Evolutionary conservation across 164 flowering plant genomes (phyloP).

Genomic region (Umbilicus rupestris): DNA sequence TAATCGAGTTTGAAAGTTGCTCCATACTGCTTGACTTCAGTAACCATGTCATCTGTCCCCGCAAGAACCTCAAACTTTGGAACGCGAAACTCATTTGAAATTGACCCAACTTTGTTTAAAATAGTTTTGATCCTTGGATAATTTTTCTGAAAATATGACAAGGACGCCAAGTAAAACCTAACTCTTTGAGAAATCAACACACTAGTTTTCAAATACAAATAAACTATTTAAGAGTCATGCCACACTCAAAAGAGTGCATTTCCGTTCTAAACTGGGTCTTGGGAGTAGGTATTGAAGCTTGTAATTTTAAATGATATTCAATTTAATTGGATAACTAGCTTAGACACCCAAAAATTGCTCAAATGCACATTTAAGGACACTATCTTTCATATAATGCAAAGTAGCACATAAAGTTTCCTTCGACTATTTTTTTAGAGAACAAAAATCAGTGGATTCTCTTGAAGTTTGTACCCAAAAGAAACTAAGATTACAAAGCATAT

Average conservation of each 20-base stretch:
- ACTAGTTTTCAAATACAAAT: background rate
- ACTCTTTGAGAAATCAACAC: too few relatives aligned
- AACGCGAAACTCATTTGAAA: conserved; percentile 91
- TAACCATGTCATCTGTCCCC: conserved; percentile 70
- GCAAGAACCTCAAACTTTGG: conserved; percentile 91
- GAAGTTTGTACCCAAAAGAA: background rate
- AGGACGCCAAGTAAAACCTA: too few relatives aligned
- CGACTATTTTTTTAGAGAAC: too few relatives aligned
- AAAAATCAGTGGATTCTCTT: background rate
- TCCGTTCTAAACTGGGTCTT: too few relatives aligned
- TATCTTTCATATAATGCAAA: too few relatives aligned
- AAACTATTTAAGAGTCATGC: too few relatives aligned
- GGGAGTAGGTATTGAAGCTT: too few relatives aligned
- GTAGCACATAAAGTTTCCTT: background rate
- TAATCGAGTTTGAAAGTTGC: conserved; percentile 95
- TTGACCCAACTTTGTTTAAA: conserved; percentile 90
- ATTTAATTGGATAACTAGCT: too few relatives aligned
- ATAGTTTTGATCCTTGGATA: conserved; percentile 82
- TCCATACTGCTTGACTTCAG: conserved; percentile 95
- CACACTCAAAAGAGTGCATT: too few relatives aligned
- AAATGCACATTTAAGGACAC: too few relatives aligned
- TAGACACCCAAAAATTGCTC: too few relatives aligned
- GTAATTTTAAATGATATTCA: too few relatives aligned
- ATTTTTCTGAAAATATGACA: conserved; percentile 59
- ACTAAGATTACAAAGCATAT: conserved; percentile 8